phyloP scores from a whole-genome alignment of 2,329 filamentous ascomycete genomes.

The Cordyceps militaris region DNA sequence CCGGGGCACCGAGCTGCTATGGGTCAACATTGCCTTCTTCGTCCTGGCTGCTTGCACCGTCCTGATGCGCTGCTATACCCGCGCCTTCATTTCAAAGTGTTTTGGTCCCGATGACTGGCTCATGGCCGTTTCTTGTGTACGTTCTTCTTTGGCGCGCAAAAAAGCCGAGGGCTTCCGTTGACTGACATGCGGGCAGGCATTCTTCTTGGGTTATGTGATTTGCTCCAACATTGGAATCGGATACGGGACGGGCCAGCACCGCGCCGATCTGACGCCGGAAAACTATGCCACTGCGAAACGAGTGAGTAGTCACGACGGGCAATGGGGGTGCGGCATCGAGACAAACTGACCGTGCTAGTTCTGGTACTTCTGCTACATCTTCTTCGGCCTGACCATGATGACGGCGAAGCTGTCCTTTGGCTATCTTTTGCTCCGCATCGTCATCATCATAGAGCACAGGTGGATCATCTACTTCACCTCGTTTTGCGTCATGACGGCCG shows the following conservation, averaged over 20 bases:
- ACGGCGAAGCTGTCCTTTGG: slow-evolving; percentile 21
- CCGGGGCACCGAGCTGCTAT: slow-evolving; percentile 25
- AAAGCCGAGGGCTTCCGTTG: not conserved
- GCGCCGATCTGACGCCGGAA: slow-evolving; percentile 20
- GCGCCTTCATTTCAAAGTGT: slow-evolving; percentile 25
- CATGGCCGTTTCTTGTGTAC: slow-evolving; percentile 27
- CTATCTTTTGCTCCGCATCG: slow-evolving; percentile 22
- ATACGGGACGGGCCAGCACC: slow-evolving; percentile 30
- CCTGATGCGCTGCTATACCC: slow-evolving; percentile 26
- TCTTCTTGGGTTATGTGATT: slow-evolving; percentile 22
- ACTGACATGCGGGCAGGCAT: slow-evolving; percentile 14
- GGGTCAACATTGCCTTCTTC: slow-evolving; percentile 26
- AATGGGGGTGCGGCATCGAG: not conserved
- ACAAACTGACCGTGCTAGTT: slow-evolving; percentile 11
- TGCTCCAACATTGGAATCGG: slow-evolving; percentile 25
- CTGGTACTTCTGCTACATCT: slow-evolving; percentile 21
- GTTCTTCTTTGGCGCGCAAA: not conserved
- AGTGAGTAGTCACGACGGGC: slow-evolving; percentile 20
- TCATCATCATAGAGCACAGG: slow-evolving; percentile 15
- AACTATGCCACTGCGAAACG: slow-evolving; percentile 24
- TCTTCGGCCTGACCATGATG: slow-evolving; percentile 20
- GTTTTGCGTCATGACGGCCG: slow-evolving; percentile 21
- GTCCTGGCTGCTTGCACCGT: slow-evolving; percentile 21
- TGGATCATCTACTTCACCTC: slow-evolving; percentile 25
- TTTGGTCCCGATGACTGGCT: slow-evolving; percentile 32